These are phyloP conservation scores for Kentomonas sorsogonicus DNA, from an alignment of 208 protist species.

Conservation along the genomic window DNA sequence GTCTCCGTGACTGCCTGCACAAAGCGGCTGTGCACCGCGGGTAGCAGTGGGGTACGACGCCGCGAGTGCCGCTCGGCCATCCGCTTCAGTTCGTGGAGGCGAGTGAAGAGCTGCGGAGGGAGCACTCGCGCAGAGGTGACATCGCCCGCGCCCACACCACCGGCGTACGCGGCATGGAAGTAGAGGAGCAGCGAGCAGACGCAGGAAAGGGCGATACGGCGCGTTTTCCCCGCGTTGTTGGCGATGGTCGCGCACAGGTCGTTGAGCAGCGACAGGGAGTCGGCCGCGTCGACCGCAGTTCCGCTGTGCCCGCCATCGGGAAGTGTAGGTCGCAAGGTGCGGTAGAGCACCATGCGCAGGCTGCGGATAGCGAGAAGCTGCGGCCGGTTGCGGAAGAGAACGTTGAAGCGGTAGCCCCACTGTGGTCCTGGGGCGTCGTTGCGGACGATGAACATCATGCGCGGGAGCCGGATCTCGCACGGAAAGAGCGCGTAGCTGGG, in stretches of 20 bases:
- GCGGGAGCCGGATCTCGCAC: constrained; percentile 40
- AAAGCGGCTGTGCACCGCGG: constrained; percentile 53
- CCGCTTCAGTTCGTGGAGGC: constrained; percentile 51
- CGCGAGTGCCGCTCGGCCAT: constrained; percentile 75
- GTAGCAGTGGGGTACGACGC: constrained; percentile 23
- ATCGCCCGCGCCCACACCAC: too few relatives aligned
- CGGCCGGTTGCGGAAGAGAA: constrained; percentile 58
- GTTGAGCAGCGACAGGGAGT: constrained; percentile 36
- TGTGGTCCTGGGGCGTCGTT: constrained; percentile 47
- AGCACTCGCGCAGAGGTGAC: constrained; percentile 3
- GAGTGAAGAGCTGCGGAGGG: constrained; percentile 18
- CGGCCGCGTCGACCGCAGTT: background rate
- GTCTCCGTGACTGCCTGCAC: constrained; percentile 64
- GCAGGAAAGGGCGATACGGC: constrained; percentile 62
- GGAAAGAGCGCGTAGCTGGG: constrained; percentile 43
- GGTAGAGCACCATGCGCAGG: constrained; percentile 45
- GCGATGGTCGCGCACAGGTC: constrained; percentile 30
- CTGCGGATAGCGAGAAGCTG: constrained; percentile 59
- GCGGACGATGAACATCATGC: constrained; percentile 64
- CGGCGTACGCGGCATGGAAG: too few relatives aligned
- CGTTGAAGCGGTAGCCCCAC: constrained; percentile 79
- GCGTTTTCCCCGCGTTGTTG: constrained; percentile 67
- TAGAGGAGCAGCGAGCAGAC: constrained; percentile 36
- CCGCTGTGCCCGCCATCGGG: constrained; percentile 26
- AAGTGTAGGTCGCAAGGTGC: too few relatives aligned